These are phyloP conservation scores for Yamadazyma buinensis DNA, from an alignment of 1,139 yeast genomes.

Conservation along the genomic window DNA sequence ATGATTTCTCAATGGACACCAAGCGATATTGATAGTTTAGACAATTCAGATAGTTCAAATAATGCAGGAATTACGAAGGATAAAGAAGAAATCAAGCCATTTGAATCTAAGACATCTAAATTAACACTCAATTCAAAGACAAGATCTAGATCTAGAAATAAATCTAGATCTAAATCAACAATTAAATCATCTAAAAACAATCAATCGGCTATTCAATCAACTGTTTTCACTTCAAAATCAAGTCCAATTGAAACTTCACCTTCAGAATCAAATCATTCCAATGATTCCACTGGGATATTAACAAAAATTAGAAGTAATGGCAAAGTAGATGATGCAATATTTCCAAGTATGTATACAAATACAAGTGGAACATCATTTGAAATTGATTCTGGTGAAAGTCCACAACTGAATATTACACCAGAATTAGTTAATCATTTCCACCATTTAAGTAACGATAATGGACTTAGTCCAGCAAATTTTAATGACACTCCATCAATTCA, in stretches of 20 bases:
- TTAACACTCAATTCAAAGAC: too few relatives aligned
- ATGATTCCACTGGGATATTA: neutral
- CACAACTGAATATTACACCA: conserved; percentile 5
- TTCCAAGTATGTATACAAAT: neutral
- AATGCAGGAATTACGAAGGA: neutral
- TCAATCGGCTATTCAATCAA: too few relatives aligned
- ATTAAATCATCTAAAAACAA: too few relatives aligned
- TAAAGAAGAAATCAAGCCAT: neutral
- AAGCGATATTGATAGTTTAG: too few relatives aligned
- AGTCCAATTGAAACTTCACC: too few relatives aligned
- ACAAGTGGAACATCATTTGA: conserved; percentile 6
- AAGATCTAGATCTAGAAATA: too few relatives aligned
- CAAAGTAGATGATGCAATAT: conserved; percentile 1
- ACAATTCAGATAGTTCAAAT: too few relatives aligned
- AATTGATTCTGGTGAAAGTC: conserved; percentile 6
- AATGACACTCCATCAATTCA: conserved; percentile 1
- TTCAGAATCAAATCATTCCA: neutral
- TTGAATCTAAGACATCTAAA: neutral
- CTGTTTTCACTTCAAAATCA: too few relatives aligned
- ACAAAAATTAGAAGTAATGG: conserved; percentile 2
- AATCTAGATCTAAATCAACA: too few relatives aligned
- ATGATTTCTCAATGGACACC: too few relatives aligned
- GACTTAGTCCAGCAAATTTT: too few relatives aligned
- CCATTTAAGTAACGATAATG: too few relatives aligned
- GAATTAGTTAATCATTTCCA: neutral